phyloP scores from a whole-genome alignment of 495 filamentous ascomycete genomes.

The Astrocystis sublimbata region DNA sequence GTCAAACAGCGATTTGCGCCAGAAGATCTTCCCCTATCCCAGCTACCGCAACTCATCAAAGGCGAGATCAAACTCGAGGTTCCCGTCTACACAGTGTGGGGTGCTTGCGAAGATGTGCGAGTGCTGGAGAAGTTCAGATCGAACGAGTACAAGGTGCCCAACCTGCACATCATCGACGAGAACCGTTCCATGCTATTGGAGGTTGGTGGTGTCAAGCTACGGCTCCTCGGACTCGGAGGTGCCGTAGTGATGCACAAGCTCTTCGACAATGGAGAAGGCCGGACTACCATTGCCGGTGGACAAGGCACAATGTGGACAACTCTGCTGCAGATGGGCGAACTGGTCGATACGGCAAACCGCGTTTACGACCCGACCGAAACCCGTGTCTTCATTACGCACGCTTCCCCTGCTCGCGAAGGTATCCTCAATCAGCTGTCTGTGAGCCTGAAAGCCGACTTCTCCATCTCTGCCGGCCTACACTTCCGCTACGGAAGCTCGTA shows the following conservation, averaged over 20 bases:
- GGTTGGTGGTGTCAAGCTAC: conserved; percentile 92
- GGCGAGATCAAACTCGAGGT: conserved; percentile 87
- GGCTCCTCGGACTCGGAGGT: conserved; percentile 89
- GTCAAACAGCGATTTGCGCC: conserved; percentile 81
- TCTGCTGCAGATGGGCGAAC: conserved; percentile 94
- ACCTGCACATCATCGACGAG: conserved; percentile 98
- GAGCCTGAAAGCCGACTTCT: conserved; percentile 97
- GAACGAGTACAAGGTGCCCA: conserved; percentile 96
- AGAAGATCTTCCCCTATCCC: conserved; percentile 87
- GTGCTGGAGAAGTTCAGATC: conserved; percentile 98
- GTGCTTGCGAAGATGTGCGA: conserved; percentile 96
- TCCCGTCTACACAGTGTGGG: conserved; percentile 98
- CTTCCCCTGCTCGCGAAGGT: conserved; percentile 94
- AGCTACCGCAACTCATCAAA: conserved; percentile 87
- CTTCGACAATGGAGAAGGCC: conserved; percentile 97
- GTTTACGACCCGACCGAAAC: conserved; percentile 99
- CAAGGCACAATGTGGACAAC: conserved; percentile 99
- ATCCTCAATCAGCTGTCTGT: conserved; percentile 98
- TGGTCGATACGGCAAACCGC: conserved; percentile 96
- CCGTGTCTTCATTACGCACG: conserved; percentile 96
- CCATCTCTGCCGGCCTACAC: conserved; percentile 94
- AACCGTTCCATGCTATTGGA: conserved; percentile 92
- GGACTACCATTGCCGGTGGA: conserved; percentile 96
- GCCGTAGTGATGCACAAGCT: conserved; percentile 99
- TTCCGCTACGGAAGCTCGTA: conserved; percentile 99